These are phyloP conservation scores for Diaporthe vaccinii DNA, from an alignment of 2,329 filamentous ascomycete genomes.

Conservation along the genomic window DNA sequence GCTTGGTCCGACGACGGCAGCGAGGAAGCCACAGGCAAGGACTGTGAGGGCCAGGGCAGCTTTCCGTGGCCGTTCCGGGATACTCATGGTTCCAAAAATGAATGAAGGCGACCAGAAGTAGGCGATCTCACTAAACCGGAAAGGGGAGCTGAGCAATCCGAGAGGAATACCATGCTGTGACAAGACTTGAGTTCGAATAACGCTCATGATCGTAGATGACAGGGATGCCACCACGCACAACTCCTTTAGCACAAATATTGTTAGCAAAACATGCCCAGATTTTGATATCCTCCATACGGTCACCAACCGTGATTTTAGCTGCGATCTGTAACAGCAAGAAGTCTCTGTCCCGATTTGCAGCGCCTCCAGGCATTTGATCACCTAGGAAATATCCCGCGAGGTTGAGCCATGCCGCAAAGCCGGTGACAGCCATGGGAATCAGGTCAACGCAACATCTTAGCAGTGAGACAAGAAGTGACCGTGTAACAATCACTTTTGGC, in stretches of 20 bases:
- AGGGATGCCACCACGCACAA: not conserved
- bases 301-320: not conserved
- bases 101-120: not conserved
- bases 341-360: not conserved
- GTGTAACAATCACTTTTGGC: not conserved
- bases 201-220: not conserved
- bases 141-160: not conserved
- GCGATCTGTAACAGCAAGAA: not conserved
- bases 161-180: not conserved
- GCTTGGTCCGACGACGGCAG: not conserved
- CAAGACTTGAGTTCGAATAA: fast-evolving
- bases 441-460: not conserved
- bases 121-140: not conserved
- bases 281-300: not conserved
- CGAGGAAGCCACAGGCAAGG: not conserved
- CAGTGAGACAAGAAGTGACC: not conserved
- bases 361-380: not conserved
- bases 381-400: not conserved
- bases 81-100: not conserved
- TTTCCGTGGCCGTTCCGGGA: not conserved
- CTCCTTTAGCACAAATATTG: not conserved
- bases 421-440: not conserved
- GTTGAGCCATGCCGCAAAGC: not conserved
- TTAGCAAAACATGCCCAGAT: not conserved
- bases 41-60: not conserved